These are phyloP conservation scores for Acacia confusa DNA, from an alignment of 306 rosid species.

Conservation along the genomic window DNA sequence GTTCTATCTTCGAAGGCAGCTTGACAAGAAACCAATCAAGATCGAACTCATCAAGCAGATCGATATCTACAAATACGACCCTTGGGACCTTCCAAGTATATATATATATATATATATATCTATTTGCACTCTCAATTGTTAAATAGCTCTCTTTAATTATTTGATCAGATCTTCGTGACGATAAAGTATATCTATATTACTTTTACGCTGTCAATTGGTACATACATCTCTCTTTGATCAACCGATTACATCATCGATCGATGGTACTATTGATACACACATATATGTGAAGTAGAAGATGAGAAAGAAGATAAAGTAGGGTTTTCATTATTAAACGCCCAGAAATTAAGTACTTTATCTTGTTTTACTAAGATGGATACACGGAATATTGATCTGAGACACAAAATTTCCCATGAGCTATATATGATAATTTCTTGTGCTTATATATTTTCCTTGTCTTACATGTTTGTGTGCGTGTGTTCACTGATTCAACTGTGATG, in stretches of 20 bases:
- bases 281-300: neutral
- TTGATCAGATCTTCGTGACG: neutral
- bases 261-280: no score
- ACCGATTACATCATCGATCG: neutral
- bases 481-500: neutral
- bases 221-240: neutral
- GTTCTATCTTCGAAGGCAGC: conserved; percentile 9
- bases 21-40: conserved; percentile 9
- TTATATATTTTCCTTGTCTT: neutral
- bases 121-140: neutral
- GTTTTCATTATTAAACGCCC: neutral
- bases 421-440: neutral
- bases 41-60: conserved; percentile 24
- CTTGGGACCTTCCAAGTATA: conserved; percentile 20
- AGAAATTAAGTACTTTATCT: neutral
- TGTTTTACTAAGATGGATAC: neutral
- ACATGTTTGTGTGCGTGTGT: neutral
- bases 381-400: no score
- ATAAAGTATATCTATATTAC: neutral
- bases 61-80: conserved; percentile 16
- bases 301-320: neutral
- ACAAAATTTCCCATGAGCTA: neutral
- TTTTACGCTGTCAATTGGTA: neutral
- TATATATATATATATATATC: no score
- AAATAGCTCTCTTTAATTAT: neutral